phyloP scores from a whole-genome alignment of 768 basidiomycete genomes.

The Gelatoporia subvermispora region DNA sequence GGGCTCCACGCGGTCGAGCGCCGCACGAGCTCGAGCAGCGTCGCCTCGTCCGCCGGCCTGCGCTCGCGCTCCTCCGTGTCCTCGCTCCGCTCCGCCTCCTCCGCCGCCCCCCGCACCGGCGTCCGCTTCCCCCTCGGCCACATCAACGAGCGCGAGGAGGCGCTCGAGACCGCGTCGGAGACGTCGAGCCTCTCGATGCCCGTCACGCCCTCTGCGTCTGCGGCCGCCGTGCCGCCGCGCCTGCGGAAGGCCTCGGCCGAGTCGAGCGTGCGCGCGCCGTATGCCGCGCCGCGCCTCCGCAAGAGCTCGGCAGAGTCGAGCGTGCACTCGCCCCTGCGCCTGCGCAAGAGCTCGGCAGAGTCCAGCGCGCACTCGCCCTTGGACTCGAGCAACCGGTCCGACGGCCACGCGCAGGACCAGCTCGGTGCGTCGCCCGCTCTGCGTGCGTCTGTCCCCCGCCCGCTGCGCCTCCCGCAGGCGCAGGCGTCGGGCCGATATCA shows the following conservation, averaged over 20 bases:
- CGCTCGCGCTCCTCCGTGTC: slow-evolving; percentile 13
- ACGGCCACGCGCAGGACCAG: background rate
- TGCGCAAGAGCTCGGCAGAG: background rate
- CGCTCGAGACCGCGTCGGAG: slow-evolving; percentile 14
- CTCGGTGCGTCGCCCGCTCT: slow-evolving; percentile 1
- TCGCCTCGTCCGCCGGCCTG: slow-evolving; percentile 7
- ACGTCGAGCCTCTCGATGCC: slow-evolving; percentile 20
- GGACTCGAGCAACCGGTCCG: slow-evolving; percentile 2
- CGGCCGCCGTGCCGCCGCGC: no score
- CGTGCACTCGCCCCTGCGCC: slow-evolving; percentile 6
- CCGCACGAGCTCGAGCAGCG: slow-evolving; percentile 11
- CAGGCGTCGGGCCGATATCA: slow-evolving; percentile 3
- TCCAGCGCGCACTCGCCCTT: slow-evolving; percentile 3
- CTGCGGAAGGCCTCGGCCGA: background rate
- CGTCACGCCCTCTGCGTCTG: slow-evolving; percentile 15
- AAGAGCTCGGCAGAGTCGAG: slow-evolving; percentile 4
- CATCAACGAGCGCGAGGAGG: slow-evolving; percentile 17
- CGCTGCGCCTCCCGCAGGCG: slow-evolving; percentile 16
- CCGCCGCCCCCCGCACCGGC: slow-evolving; percentile 2
- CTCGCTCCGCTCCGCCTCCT: slow-evolving; percentile 12
- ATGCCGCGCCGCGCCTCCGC: no score
- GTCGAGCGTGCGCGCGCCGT: no score
- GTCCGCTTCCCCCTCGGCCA: slow-evolving; percentile 5
- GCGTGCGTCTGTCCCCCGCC: slow-evolving; percentile 12
- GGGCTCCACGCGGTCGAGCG: background rate